Evolutionary conservation across 2,329 filamentous ascomycete species (phyloP).

Genomic region (Colletotrichum plurivorum): DNA sequence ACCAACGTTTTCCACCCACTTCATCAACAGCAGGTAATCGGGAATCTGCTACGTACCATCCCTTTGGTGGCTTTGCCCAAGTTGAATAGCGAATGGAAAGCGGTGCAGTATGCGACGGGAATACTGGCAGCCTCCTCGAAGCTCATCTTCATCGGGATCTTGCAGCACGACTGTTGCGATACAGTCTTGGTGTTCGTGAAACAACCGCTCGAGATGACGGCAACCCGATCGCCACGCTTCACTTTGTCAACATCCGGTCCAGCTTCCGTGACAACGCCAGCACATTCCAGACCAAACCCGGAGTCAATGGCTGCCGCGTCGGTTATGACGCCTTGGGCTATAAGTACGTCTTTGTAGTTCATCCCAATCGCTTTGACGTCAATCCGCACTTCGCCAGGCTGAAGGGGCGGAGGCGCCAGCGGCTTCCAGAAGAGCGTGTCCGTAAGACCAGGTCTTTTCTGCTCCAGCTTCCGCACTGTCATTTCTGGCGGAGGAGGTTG

Average conservation of each 20-base stretch:
- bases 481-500: constrained; percentile 1
- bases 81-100: constrained; percentile 43
- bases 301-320: constrained; percentile 47
- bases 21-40: not conserved
- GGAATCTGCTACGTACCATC: constrained; percentile 7
- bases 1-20: not conserved
- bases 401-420: not conserved
- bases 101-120: constrained; percentile 50
- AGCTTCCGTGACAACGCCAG: constrained; percentile 11
- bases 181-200: constrained; percentile 18
- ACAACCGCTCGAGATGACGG: constrained; percentile 33
- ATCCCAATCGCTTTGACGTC: constrained; percentile 30
- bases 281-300: constrained; percentile 45
- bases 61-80: constrained; percentile 28
- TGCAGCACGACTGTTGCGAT: constrained; percentile 17
- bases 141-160: constrained; percentile 48
- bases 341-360: constrained; percentile 40
- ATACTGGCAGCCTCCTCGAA: constrained; percentile 50
- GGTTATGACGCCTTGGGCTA: constrained; percentile 18
- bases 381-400: constrained; percentile 13
- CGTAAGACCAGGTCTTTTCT: constrained; percentile 6
- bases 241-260: constrained; percentile 42
- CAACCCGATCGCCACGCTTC: constrained; percentile 48
- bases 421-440: constrained; percentile 19
- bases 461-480: constrained; percentile 6